Base-by-base conservation (phyloP, 2,329 filamentous ascomycete species). In the Fulvia fulva region DNA sequence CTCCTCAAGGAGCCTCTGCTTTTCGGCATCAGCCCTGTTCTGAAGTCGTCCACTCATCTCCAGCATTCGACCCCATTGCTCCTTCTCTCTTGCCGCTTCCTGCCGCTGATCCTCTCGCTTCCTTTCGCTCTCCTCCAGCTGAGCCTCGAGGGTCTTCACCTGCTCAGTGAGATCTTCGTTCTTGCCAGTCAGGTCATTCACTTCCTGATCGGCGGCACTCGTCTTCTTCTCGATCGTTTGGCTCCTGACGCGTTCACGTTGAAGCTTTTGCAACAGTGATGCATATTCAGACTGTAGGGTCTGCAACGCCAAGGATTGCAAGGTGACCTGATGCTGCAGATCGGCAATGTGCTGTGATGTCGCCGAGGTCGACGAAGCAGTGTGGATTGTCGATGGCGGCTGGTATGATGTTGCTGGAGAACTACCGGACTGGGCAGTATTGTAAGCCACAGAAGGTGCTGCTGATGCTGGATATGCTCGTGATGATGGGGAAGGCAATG, bases 241-340 rank as follows among this genome's bases (percentile, higher is more conserved):
- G 45, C 75, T 79, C 62, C 79, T 78, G 14, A 75, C 76, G 49
- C 80, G 76, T 59, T 81, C 79, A 5, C 78, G 74, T 30, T 80
- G 78, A 22, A 81, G 77, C 25, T 80, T 81, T 21, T 80, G 75
- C 3, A 83, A 74, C 3, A 83, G 72, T 47, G 75, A 76, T 54
- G 81, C 76, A 64, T 84, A 80, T 67, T 83, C 81, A n/a, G 74
- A 73, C 64, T 82, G 80, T 6, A 83, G 71, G 1, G 78, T 81
- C 59, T 81, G 78, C 22, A 82, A 74, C 12, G 78, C 77, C 19
- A 82, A 71, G 4, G 81, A 79, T 62, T 83, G 82, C 57, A 82
- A 71, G 16, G 77, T 81, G 37, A 83, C 74, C 65, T 83, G 79
- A 64, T 82, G 80, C 63, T 83, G 81, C 7, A 83, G 73, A 51